Conservation (phyloP, 139 green algal species). For the Eudorina sp. region DNA sequence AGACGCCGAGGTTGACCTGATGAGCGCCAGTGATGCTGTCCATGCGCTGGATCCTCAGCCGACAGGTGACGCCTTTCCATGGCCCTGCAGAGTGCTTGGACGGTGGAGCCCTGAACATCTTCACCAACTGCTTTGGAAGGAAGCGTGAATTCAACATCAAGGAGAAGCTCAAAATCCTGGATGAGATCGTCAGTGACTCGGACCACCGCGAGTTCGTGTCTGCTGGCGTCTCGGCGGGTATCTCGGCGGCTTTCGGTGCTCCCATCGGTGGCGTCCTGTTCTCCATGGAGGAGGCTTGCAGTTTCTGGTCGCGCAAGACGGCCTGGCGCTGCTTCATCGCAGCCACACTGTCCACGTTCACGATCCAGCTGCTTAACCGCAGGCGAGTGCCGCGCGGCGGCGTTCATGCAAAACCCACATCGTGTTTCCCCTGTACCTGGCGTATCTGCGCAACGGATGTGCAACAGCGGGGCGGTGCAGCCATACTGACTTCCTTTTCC, state of each 20-base stretch:
- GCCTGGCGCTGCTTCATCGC: constrained; percentile 91
- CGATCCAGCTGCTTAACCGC: constrained; percentile 70
- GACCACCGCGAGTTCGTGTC: constrained; percentile 92
- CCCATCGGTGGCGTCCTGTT: constrained; percentile 96
- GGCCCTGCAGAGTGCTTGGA: constrained; percentile 42
- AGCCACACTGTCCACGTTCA: constrained; percentile 77
- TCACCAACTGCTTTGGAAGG: constrained; percentile 55
- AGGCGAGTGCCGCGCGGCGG: constrained; percentile 24
- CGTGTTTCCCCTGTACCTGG: no score
- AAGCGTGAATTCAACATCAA: constrained; percentile 39
- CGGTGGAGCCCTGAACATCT: constrained; percentile 33
- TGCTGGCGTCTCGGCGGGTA: constrained; percentile 84
- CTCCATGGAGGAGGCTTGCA: constrained; percentile 89
- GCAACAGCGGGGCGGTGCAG: no score
- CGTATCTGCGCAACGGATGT: no score
- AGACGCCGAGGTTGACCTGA: no score
- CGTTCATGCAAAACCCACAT: no score
- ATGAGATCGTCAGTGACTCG: constrained; percentile 73
- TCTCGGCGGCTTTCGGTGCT: constrained; percentile 89
- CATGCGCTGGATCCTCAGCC: no score
- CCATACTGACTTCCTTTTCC: background rate
- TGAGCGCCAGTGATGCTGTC: no score
- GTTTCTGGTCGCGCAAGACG: constrained; percentile 79
- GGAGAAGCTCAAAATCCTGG: constrained; percentile 69
- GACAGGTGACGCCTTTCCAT: no score